These are phyloP conservation scores for Trichoderma hamatum DNA, from an alignment of 2,329 filamentous ascomycete genomes.

Conservation along the genomic window DNA sequence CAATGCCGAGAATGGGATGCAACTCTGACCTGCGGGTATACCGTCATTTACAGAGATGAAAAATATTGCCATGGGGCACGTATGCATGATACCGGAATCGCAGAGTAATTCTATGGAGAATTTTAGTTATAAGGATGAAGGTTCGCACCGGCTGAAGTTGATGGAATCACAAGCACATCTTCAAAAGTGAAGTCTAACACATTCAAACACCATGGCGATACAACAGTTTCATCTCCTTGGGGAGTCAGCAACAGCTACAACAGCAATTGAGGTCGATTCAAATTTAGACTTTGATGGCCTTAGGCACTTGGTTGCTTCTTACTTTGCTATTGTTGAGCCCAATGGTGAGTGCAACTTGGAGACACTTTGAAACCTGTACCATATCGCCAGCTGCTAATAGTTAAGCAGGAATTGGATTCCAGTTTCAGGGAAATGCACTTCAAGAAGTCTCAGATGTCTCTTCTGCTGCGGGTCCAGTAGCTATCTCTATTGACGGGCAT, in stretches of 20 bases:
- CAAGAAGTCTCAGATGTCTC: constrained; percentile 40
- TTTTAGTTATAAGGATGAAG: background rate
- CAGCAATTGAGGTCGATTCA: constrained; percentile 43
- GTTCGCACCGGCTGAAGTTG: background rate
- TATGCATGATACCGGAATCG: background rate
- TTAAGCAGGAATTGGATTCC: background rate
- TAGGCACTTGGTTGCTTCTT: constrained; percentile 45
- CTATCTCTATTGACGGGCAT: constrained; percentile 54
- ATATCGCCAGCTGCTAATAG: background rate
- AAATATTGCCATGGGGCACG: background rate
- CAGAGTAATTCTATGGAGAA: background rate
- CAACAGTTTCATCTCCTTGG: constrained; percentile 49
- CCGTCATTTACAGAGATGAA: background rate
- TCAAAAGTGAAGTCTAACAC: background rate
- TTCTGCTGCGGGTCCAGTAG: constrained; percentile 40
- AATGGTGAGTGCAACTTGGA: constrained; percentile 37
- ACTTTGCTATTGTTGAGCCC: constrained; percentile 49
- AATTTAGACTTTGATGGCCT: constrained; percentile 43
- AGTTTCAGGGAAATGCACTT: background rate
- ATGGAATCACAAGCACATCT: background rate
- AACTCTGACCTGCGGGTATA: background rate
- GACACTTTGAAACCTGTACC: background rate
- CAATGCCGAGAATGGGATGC: background rate
- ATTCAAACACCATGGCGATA: constrained; percentile 37
- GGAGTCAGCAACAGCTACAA: constrained; percentile 42